phyloP scores from a whole-genome alignment of 2,329 filamentous ascomycete species.

The Orbilia oligospora region DNA sequence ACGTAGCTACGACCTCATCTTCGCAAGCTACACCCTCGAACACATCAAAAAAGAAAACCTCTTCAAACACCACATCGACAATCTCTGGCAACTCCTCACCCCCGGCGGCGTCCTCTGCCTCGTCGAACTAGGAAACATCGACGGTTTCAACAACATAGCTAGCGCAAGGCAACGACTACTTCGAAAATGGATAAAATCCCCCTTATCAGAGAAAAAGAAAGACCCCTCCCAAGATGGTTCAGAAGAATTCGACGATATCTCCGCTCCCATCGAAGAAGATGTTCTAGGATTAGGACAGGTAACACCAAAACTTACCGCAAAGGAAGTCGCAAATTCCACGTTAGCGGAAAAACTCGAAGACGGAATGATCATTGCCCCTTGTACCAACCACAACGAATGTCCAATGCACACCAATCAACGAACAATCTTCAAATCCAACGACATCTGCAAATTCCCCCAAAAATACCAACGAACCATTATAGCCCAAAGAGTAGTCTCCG shows the following conservation, averaged over 20 bases:
- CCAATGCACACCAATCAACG: conserved; percentile 83
- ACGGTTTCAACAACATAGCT: conserved; percentile 92
- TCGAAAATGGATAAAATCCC: conserved; percentile 79
- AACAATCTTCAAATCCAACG: conserved; percentile 83
- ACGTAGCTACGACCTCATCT: conserved; percentile 90
- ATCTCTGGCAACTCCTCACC: conserved; percentile 88
- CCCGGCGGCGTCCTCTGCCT: conserved; percentile 89
- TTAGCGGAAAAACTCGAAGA: conserved; percentile 64
- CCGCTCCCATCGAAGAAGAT: conserved; percentile 65
- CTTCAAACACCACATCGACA: conserved; percentile 84
- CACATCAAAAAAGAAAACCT: conserved; percentile 71
- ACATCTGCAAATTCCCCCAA: conserved; percentile 92
- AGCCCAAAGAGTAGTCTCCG: conserved; percentile 79
- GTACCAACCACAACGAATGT: conserved; percentile 88
- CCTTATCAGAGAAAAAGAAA: conserved; percentile 65
- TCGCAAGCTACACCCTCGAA: conserved; percentile 74
- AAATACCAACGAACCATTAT: conserved; percentile 87
- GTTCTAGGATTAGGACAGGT: conserved; percentile 24
- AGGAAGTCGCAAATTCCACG: conserved; percentile 68
- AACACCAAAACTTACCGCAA: conserved; percentile 66
- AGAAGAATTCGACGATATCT: conserved; percentile 59
- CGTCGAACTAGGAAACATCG: conserved; percentile 89
- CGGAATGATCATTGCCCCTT: conserved; percentile 78
- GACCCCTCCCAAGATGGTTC: conserved; percentile 62
- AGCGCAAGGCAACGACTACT: conserved; percentile 85